These are phyloP conservation scores for Xylona heveae DNA, from an alignment of 495 filamentous ascomycete genomes.

Conservation along the genomic window DNA sequence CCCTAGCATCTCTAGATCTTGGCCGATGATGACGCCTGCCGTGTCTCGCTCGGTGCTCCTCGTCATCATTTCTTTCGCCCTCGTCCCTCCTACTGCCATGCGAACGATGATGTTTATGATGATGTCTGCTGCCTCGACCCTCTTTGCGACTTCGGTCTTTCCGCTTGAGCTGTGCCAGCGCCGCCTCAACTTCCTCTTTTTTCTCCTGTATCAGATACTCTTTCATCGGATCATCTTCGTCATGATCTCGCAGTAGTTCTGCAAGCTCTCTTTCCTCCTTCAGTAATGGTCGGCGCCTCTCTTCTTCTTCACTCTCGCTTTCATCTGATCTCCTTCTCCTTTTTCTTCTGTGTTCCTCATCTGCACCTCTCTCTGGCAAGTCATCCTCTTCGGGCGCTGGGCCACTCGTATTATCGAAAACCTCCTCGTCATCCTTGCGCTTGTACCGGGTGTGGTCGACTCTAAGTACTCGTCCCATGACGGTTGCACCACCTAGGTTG, in stretches of 20 bases:
- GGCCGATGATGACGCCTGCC: too few species aligned
- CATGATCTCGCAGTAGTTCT: constrained; percentile 53
- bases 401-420: constrained; percentile 22
- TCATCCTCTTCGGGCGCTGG: constrained; percentile 12
- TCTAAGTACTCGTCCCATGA: constrained; percentile 59
- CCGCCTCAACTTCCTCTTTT: constrained; percentile 61
- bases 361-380: constrained; percentile 12
- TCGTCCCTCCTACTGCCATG: too few species aligned
- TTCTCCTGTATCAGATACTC: constrained; percentile 71
- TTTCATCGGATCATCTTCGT: constrained; percentile 98
- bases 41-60: too few species aligned
- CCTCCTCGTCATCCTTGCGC: constrained; percentile 65
- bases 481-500: constrained; percentile 70
- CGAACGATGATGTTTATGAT: too few species aligned
- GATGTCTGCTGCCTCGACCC: too few species aligned
- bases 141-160: too few species aligned
- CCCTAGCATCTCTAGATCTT: too few species aligned
- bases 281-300: constrained; percentile 14
- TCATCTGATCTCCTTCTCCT: neutral
- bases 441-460: constrained; percentile 92
- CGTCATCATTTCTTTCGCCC: too few species aligned
- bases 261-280: constrained; percentile 60
- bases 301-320: neutral
- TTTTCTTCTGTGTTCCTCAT: constrained; percentile 12
- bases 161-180: too few species aligned